A percentile compares a stretch with the other conserved stretches of the same genome.
Evolutionary conservation across 2,329 filamentous ascomycete genomes (phyloP).

Genomic region (Fusarium concolor): DNA sequence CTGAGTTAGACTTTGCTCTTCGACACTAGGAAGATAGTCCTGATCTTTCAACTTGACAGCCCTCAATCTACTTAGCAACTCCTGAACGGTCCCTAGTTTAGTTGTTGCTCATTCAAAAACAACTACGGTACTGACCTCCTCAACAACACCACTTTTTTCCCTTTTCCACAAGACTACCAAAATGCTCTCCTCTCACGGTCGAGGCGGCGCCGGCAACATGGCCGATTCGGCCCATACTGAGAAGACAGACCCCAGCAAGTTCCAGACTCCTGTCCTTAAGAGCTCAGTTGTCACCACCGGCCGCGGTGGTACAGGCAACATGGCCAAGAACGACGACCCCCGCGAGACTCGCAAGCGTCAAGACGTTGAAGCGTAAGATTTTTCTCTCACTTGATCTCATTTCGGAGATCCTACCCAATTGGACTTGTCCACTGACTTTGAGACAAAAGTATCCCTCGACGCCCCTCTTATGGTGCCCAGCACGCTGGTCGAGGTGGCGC

Average conservation of each 20-base stretch:
- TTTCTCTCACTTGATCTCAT: not conserved
- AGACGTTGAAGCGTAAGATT: slow-evolving; percentile 78
- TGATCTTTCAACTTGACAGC: not conserved
- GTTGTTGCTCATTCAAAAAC: not conserved
- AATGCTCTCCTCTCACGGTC: slow-evolving; percentile 74
- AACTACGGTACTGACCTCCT: not conserved
- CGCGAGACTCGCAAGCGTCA: slow-evolving; percentile 81
- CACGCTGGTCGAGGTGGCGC: slow-evolving; percentile 81
- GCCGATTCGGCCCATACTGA: slow-evolving; percentile 64
- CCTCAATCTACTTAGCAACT: not conserved
- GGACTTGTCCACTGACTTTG: slow-evolving; percentile 9
- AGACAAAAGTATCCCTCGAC: slow-evolving; percentile 61
- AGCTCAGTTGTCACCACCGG: slow-evolving; percentile 87
- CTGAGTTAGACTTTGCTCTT: not conserved
- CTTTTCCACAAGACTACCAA: slow-evolving; percentile 18
- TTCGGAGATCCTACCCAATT: not conserved
- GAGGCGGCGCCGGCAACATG: slow-evolving; percentile 84
- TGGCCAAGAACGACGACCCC: slow-evolving; percentile 79
- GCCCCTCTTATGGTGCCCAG: slow-evolving; percentile 67
- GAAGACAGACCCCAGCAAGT: slow-evolving; percentile 69
- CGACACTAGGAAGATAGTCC: not conserved
- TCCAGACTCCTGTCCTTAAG: slow-evolving; percentile 87
- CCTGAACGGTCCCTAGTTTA: not conserved
- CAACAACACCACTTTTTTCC: not conserved
- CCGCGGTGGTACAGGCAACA: slow-evolving; percentile 88